Evolutionary conservation across 352 stramenopile genomes (phyloP), one percentile per base, ranked within the genome.

Genomic region (Stramenopiles sp.): DNA sequence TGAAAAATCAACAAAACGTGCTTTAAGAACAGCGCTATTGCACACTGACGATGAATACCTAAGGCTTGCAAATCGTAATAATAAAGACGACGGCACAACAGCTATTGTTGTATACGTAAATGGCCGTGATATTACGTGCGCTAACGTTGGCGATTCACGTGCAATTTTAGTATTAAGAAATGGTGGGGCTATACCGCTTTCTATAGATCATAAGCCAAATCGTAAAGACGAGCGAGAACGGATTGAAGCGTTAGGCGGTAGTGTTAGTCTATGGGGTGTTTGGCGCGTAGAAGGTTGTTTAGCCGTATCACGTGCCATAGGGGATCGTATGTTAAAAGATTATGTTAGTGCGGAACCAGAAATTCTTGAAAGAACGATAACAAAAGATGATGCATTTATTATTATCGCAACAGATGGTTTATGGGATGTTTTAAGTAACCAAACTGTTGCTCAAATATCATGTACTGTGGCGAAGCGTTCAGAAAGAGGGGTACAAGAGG

Each of bases 271-370:
- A 78, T 94, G 89, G 88, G 92, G 92, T 29, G 89, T 95, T 43
- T 96, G 91, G 90, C 88, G 92, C 63, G 92, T 97, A n/a, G 88
- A 96, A 82, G 92, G 92, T 38, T 92, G 96, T 74, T 85, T 97
- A 63, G 92, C 92, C 27, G 91, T 97, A 31, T 96, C 90, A 13
- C 89, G 85, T 33, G 90, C 91, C 32, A 95, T 97, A 78, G 92
- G 92, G 20, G 92, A 97, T 82, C 87, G 88, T 32, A 91, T 91
- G 84, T 53, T 13, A 4, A 53, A 53, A 53, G 4, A 53, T 13
- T 13, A 53, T 13, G 90, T 97, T n/a, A 89, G 92, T 0, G 88
- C 90, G 4, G 89, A 95, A 80, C 92, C 92, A 0, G 91, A 96
- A 81, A 78, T 86, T 53, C 74, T 73, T 7, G 31, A 63, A 30